Evolutionary conservation across 1,284 basidiomycete genomes (phyloP).

Genomic region (Ganoderma leucocontextum): DNA sequence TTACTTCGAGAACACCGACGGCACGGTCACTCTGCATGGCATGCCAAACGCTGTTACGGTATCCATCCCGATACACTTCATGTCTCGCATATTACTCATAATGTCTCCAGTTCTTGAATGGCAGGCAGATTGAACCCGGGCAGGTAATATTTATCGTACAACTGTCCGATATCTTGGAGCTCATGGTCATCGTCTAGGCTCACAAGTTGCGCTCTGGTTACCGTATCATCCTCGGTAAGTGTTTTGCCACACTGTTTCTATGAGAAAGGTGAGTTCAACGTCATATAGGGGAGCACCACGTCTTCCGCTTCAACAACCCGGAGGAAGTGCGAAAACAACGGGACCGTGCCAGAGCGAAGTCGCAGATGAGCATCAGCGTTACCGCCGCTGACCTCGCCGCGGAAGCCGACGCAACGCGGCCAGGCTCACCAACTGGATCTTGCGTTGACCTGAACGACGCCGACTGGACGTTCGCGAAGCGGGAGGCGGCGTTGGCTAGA

Average conservation of each 20-base stretch:
- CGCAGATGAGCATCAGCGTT: constrained; percentile 69
- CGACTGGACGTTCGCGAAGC: constrained; percentile 94
- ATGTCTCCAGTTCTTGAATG: constrained; percentile 82
- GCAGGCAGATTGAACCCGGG: constrained; percentile 81
- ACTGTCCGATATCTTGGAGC: not conserved
- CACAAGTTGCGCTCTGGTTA: constrained; percentile 91
- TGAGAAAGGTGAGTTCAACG: constrained; percentile 8
- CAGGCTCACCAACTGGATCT: constrained; percentile 76
- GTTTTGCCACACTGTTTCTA: not conserved
- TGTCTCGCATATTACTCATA: constrained; percentile 12
- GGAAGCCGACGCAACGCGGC: constrained; percentile 63
- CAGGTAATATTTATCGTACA: constrained; percentile 58
- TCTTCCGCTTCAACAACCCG: constrained; percentile 97
- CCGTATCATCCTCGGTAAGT: constrained; percentile 90
- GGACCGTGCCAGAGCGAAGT: constrained; percentile 77
- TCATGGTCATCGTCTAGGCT: constrained; percentile 51
- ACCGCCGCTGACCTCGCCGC: constrained; percentile 71
- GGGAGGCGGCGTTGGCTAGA: constrained; percentile 88
- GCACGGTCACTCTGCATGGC: constrained; percentile 84
- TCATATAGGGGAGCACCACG: constrained; percentile 88
- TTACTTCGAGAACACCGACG: constrained; percentile 87
- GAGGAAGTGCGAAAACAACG: constrained; percentile 93
- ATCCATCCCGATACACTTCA: constrained; percentile 39
- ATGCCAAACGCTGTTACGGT: constrained; percentile 87
- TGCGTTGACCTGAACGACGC: constrained; percentile 78